phyloP scores from a whole-genome alignment of 805 yeast genomes.

The Candida manassasensis region DNA sequence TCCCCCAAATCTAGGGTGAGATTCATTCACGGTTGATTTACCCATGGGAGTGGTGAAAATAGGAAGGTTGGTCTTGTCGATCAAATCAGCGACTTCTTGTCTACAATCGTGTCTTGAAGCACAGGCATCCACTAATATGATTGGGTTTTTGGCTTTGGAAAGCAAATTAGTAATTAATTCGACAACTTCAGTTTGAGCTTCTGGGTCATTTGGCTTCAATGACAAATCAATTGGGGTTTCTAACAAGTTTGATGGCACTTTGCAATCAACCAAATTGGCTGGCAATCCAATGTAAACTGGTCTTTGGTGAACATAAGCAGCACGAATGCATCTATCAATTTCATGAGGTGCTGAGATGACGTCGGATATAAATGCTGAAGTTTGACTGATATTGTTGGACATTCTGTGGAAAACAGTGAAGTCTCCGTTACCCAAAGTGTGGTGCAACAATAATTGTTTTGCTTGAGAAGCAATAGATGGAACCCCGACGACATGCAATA shows the following conservation, averaged over 20 bases:
- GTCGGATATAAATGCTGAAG: slow-evolving; percentile 62
- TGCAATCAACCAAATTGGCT: slow-evolving; percentile 69
- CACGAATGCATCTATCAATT: slow-evolving; percentile 70
- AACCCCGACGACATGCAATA: slow-evolving; percentile 80
- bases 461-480: slow-evolving; percentile 71
- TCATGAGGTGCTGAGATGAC: slow-evolving; percentile 60
- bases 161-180: slow-evolving; percentile 46
- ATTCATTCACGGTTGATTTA: slow-evolving; percentile 73
- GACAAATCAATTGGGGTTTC: slow-evolving; percentile 62
- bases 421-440: slow-evolving; percentile 41
- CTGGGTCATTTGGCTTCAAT: slow-evolving; percentile 33
- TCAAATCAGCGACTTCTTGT: slow-evolving; percentile 58
- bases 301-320: slow-evolving; percentile 67
- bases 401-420: slow-evolving; percentile 63
- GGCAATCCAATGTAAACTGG: slow-evolving; percentile 83
- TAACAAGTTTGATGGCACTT: slow-evolving; percentile 53
- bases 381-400: slow-evolving; percentile 68
- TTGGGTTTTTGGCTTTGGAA: slow-evolving; percentile 58
- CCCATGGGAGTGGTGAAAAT: slow-evolving; percentile 90
- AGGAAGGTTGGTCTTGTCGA: slow-evolving; percentile 69
- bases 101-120: slow-evolving; percentile 71
- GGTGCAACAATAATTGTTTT: slow-evolving; percentile 40
- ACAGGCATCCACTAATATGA: slow-evolving; percentile 83
- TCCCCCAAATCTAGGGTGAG: slow-evolving; percentile 72
- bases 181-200: slow-evolving; percentile 35